These are phyloP conservation scores for Ophiosphaerella narmari DNA, from an alignment of 2,329 filamentous ascomycete species.

Conservation along the genomic window DNA sequence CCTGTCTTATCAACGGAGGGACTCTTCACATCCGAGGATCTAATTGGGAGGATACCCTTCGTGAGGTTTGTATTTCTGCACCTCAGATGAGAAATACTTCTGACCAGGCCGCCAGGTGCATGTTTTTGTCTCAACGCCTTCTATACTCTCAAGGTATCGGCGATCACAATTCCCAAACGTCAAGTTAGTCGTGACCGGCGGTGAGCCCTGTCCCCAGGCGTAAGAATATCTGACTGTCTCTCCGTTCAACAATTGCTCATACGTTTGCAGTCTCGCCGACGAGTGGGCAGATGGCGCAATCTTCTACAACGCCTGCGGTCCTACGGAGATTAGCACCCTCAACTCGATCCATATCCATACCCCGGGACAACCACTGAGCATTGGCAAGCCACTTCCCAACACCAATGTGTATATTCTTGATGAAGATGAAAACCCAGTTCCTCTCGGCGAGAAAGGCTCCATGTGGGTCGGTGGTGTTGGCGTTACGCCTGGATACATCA, in stretches of 20 bases:
- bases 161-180: slow-evolving; percentile 57
- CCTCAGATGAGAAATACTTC: no score
- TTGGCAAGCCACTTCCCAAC: slow-evolving; percentile 62
- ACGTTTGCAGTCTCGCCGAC: slow-evolving; percentile 53
- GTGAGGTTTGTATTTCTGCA: slow-evolving; percentile 50
- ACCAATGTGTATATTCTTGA: slow-evolving; percentile 62
- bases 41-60: slow-evolving; percentile 54
- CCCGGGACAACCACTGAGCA: slow-evolving; percentile 55
- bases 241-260: not conserved
- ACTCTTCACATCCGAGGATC: slow-evolving; percentile 59
- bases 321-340: slow-evolving; percentile 64
- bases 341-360: slow-evolving; percentile 61
- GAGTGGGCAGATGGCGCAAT: slow-evolving; percentile 56
- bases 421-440: slow-evolving; percentile 51
- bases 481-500: slow-evolving; percentile 61
- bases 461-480: slow-evolving; percentile 64
- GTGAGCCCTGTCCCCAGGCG: slow-evolving; percentile 57
- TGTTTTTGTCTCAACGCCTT: slow-evolving; percentile 58
- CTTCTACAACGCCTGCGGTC: slow-evolving; percentile 61
- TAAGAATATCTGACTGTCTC: slow-evolving; percentile 26
- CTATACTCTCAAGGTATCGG: slow-evolving; percentile 57
- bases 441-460: slow-evolving; percentile 54
- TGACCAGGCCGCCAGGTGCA: slow-evolving; percentile 41
- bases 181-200: slow-evolving; percentile 58
- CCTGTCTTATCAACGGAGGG: slow-evolving; percentile 61